Evolutionary conservation across 306 rosid species (phyloP).

Genomic region (Phaseolus lunatus): DNA sequence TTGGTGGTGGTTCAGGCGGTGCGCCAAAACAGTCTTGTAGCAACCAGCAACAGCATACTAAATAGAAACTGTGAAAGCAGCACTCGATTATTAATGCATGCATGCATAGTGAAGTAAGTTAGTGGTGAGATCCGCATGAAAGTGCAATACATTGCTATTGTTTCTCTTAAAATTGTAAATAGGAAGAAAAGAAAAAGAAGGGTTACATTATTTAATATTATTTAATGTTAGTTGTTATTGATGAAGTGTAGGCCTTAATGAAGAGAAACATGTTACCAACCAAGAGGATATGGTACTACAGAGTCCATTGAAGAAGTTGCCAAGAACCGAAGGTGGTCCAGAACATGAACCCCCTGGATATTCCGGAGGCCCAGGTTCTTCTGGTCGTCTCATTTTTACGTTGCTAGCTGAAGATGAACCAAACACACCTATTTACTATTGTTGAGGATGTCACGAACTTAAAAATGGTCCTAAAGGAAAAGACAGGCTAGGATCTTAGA

Average conservation of each 20-base stretch:
- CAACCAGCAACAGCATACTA: slow-evolving; percentile 57
- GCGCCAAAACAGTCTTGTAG: slow-evolving; percentile 60
- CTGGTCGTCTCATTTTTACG: slow-evolving; percentile 46
- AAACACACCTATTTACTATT: neutral
- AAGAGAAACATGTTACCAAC: slow-evolving; percentile 43
- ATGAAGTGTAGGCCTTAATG: neutral
- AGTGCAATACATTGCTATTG: neutral
- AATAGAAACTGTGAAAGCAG: slow-evolving; percentile 42
- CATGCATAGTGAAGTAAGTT: neutral
- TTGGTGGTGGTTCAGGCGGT: slow-evolving; percentile 38
- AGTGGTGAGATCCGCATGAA: neutral
- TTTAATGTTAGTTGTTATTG: neutral
- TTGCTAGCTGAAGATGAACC: neutral
- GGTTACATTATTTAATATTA: neutral
- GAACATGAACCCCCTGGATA: slow-evolving; percentile 17
- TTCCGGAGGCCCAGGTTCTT: slow-evolving; percentile 41
- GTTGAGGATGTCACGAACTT: neutral
- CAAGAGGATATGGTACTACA: slow-evolving; percentile 53
- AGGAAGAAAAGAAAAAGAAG: neutral
- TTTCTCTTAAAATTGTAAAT: neutral
- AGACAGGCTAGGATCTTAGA: neutral
- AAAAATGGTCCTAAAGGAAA: neutral
- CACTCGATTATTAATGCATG: neutral
- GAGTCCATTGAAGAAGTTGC: slow-evolving; percentile 46
- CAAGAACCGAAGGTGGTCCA: slow-evolving; percentile 19